Conservation (phyloP, 495 filamentous ascomycete genomes). For the Sordaria brevicollis region DNA sequence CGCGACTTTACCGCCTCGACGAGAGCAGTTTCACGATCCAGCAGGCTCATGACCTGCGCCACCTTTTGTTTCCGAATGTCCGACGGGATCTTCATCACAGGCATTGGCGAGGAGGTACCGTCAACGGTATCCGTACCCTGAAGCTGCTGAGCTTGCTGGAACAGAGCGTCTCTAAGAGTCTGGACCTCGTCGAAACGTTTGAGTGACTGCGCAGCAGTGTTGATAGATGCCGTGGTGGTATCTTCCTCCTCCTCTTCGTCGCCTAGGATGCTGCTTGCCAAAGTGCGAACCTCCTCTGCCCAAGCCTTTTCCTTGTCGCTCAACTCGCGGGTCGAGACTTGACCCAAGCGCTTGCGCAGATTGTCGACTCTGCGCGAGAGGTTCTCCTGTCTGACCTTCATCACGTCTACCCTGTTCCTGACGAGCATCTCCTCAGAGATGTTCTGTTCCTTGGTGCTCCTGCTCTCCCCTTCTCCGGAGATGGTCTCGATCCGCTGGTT, state of each 20-base stretch:
- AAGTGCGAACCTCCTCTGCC: constrained; percentile 49
- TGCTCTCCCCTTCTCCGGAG: constrained; percentile 44
- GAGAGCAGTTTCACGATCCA: constrained; percentile 56
- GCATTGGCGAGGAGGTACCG: constrained; percentile 14
- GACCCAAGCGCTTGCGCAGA: constrained; percentile 47
- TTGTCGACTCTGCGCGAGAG: constrained; percentile 54
- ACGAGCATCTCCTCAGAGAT: constrained; percentile 42
- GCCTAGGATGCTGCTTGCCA: constrained; percentile 36
- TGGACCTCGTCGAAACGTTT: constrained; percentile 39
- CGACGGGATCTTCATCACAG: constrained; percentile 46
- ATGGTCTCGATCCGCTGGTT: constrained; percentile 55
- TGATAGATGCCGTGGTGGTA: constrained; percentile 3
- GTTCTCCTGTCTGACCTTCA: constrained; percentile 46
- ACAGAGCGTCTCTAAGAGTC: constrained; percentile 37
- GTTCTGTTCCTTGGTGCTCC: constrained; percentile 29
- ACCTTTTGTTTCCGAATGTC: constrained; percentile 59
- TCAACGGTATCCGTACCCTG: constrained; percentile 18
- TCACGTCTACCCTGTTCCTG: constrained; percentile 48
- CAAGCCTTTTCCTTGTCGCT: constrained; percentile 66
- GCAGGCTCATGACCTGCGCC: constrained; percentile 55
- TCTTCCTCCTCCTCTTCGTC: constrained; percentile 10
- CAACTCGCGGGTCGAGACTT: constrained; percentile 50
- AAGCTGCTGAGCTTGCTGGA: constrained; percentile 37
- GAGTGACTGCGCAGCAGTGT: constrained; percentile 27
- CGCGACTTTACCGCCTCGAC: constrained; percentile 36